Conservation (phyloP, 139 green algal species). For the Chlamydomonas sp. region DNA sequence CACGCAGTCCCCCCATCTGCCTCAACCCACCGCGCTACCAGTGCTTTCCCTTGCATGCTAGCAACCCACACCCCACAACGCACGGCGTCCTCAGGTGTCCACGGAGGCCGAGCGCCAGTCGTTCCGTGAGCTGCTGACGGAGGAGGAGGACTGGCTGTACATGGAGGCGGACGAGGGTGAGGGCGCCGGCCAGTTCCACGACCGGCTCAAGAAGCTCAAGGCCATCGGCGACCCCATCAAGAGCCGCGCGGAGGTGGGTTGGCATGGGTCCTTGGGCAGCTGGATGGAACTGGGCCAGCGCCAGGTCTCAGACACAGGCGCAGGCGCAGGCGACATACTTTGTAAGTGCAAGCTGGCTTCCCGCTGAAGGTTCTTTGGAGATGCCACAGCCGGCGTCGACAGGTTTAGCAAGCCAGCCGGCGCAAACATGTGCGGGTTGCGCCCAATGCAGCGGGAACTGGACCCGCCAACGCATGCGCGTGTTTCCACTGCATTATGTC, state of each 20-base stretch:
- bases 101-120: conserved; percentile 76
- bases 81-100: conserved; percentile 65
- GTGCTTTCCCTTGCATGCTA: neutral
- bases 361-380: no score
- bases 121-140: conserved; percentile 69
- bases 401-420: no score
- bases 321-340: no score
- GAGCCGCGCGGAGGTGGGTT: conserved; percentile 37
- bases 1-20: no score
- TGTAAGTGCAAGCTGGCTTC: no score
- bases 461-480: neutral
- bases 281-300: no score
- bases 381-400: no score
- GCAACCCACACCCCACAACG: neutral
- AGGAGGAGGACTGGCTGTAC: conserved; percentile 96
- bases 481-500: neutral
- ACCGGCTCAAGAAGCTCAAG: conserved; percentile 63
- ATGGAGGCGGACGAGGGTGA: conserved; percentile 75
- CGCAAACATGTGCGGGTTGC: no score
- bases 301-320: no score
- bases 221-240: conserved; percentile 65
- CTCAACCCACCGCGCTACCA: no score
- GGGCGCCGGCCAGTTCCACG: conserved; percentile 33
- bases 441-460: no score
- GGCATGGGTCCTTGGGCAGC: neutral